phyloP scores from a whole-genome alignment of 345 rosid genomes.

The Nasturtium officinale region DNA sequence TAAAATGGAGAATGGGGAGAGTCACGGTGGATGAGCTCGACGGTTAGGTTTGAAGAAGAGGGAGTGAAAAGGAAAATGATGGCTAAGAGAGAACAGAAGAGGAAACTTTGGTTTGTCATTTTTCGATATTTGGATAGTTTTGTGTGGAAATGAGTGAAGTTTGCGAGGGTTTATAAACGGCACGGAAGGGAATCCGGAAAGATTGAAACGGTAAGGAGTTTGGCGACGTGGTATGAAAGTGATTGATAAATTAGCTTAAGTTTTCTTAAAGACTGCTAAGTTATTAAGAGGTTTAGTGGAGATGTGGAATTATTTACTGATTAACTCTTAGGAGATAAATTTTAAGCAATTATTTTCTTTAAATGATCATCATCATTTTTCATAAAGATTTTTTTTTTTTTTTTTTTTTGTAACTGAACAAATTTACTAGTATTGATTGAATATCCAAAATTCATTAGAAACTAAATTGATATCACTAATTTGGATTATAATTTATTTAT shows the following conservation, averaged over 20 bases:
- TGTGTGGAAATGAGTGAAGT: not conserved
- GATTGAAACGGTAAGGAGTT: slow-evolving; percentile 31
- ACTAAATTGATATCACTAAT: too few relatives aligned
- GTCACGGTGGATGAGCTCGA: slow-evolving; percentile 47
- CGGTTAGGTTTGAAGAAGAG: slow-evolving; percentile 22
- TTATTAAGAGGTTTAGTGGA: slow-evolving; percentile 26
- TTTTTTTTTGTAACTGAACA: too few relatives aligned
- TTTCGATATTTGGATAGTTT: not conserved
- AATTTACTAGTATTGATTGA: too few relatives aligned
- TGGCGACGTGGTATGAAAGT: not conserved
- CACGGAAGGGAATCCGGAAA: not conserved
- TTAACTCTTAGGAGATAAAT: too few relatives aligned
- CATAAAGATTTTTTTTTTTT: too few relatives aligned
- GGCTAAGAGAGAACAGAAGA: slow-evolving; percentile 14
- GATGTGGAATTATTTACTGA: slow-evolving; percentile 4
- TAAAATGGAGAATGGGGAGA: slow-evolving; percentile 41
- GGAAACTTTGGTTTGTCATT: slow-evolving; percentile 20
- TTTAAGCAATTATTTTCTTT: too few relatives aligned
- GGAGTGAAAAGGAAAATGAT: not conserved
- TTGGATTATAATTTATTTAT: slow-evolving; percentile 31
- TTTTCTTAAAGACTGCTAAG: not conserved
- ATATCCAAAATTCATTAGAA: too few relatives aligned
- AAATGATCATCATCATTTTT: too few relatives aligned
- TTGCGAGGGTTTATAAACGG: slow-evolving; percentile 21
- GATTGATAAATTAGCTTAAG: not conserved